phyloP scores from a whole-genome alignment of 148 eudicot species.

The Camellia granthamiana region DNA sequence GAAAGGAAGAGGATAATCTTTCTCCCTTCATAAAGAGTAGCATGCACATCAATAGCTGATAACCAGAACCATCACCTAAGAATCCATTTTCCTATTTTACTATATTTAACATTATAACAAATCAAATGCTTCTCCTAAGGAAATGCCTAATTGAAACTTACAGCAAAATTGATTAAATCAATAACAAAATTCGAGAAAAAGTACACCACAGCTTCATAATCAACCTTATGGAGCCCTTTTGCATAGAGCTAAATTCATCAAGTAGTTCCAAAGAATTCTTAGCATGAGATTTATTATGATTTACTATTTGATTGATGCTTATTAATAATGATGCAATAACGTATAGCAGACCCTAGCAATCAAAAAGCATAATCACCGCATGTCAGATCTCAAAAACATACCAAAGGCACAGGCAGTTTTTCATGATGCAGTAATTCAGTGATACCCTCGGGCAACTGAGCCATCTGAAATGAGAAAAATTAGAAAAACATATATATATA shows the following conservation, averaged over 20 bases:
- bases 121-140: neutral
- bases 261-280: no score
- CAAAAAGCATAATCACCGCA: neutral
- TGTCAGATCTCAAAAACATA: constrained; percentile 29
- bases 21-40: neutral
- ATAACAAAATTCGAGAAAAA: neutral
- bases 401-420: constrained; percentile 73
- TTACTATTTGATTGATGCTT: neutral
- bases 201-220: neutral
- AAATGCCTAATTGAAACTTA: neutral
- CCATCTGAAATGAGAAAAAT: constrained; percentile 61
- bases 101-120: neutral
- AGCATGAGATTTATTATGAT: neutral
- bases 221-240: no score
- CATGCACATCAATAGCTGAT: neutral
- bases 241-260: no score
- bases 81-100: neutral
- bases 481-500: neutral
- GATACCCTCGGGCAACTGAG: constrained; percentile 87
- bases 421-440: constrained; percentile 83
- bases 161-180: neutral
- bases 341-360: neutral
- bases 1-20: neutral
- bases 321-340: neutral
- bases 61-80: neutral